Evolutionary conservation across 2,329 filamentous ascomycete genomes (phyloP).

Genomic region (Plenodomus tracheiphilus): DNA sequence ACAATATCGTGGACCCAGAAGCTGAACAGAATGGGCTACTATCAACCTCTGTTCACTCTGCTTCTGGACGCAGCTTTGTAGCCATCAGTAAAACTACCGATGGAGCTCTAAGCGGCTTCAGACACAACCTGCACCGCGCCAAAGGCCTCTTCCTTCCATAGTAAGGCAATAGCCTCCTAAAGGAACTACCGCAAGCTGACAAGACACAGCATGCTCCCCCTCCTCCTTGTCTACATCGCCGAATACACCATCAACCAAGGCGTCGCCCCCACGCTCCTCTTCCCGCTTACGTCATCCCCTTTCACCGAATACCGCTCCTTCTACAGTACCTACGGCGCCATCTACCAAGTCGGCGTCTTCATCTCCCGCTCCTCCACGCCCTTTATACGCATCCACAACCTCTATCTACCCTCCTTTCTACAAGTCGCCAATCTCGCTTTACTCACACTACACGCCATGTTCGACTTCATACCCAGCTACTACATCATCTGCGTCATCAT

Average conservation of each 20-base stretch:
- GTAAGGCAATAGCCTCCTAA: conserved; percentile 46
- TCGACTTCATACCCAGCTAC: conserved; percentile 80
- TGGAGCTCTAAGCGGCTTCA: conserved; percentile 42
- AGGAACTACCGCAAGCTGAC: conserved; percentile 6
- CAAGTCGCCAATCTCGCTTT: conserved; percentile 78
- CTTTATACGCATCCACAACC: conserved; percentile 76
- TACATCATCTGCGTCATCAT: conserved; percentile 83
- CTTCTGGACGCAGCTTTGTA: conserved; percentile 31
- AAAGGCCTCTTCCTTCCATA: conserved; percentile 72
- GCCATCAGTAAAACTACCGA: conserved; percentile 10
- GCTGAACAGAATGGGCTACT: conserved; percentile 44
- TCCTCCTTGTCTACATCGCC: conserved; percentile 89
- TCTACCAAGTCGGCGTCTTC: conserved; percentile 95
- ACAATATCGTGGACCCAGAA: conserved; percentile 15
- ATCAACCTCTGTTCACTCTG: conserved; percentile 36
- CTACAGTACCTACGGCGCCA: conserved; percentile 91
- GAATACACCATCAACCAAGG: conserved; percentile 99
- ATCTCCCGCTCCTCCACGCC: conserved; percentile 89
- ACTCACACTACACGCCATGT: conserved; percentile 75
- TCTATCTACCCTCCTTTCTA: conserved; percentile 81
- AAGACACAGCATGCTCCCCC: conserved; percentile 72
- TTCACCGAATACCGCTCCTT: conserved; percentile 83
- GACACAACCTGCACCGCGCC: conserved; percentile 65
- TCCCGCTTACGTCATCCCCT: conserved; percentile 74
- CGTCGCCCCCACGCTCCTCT: conserved; percentile 85